Conservation (phyloP, 2,329 filamentous ascomycete genomes). For the Xylaria sp. region DNA sequence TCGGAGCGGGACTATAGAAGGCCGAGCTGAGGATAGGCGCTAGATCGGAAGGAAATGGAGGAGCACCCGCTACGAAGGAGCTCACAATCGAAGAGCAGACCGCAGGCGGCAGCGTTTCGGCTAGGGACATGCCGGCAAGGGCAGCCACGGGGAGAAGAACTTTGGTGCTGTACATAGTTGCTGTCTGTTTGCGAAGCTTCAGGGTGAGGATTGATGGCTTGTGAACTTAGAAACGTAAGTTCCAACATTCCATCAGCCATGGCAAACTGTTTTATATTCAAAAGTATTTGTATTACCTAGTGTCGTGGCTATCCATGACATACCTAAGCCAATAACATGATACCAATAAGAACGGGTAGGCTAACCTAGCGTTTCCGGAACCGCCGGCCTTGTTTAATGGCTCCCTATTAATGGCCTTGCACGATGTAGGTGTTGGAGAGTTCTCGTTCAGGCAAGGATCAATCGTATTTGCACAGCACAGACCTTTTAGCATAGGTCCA, state of each 20-base stretch:
- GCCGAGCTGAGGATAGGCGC: not conserved
- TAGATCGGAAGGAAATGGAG: slow-evolving; percentile 3
- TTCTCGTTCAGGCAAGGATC: not conserved
- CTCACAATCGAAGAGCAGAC: not conserved
- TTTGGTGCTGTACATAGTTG: slow-evolving; percentile 15
- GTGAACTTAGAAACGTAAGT: not conserved
- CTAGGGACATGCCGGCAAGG: slow-evolving; percentile 13
- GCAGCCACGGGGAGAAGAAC: not conserved
- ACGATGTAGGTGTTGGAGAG: not conserved
- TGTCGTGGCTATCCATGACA: not conserved
- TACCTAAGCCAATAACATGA: not conserved
- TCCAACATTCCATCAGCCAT: not conserved
- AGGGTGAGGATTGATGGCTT: not conserved
- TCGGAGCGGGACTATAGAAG: not conserved
- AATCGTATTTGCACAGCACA: not conserved
- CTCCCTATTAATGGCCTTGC: not conserved
- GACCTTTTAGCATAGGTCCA: too few relatives aligned
- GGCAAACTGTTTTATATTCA: not conserved
- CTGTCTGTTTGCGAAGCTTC: not conserved
- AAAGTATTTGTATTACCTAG: not conserved
- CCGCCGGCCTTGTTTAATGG: not conserved
- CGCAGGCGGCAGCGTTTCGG: not conserved
- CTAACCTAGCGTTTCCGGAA: not conserved
- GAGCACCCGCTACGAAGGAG: not conserved
- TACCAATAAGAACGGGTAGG: not conserved